A percentile compares a stretch with the other conserved stretches of the same genome.
Conservation (phyloP, 1,284 basidiomycete genomes). For the Irpex sp. region DNA sequence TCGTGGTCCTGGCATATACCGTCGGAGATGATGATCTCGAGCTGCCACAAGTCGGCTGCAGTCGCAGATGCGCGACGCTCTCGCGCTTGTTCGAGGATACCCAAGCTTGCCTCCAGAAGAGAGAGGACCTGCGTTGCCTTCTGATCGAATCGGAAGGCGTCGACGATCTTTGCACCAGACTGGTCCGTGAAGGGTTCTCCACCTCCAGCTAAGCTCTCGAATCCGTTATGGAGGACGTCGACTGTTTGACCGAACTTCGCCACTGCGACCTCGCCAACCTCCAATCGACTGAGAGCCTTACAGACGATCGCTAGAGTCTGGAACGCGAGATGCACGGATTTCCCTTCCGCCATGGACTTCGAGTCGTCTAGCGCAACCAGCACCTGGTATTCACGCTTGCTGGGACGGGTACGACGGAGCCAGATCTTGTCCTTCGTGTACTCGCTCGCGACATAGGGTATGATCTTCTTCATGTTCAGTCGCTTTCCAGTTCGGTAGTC, state of each 20-base stretch:
- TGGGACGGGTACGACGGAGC: constrained; percentile 92
- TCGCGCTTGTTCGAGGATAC: constrained; percentile 73
- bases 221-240: constrained; percentile 88
- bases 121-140: constrained; percentile 86
- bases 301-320: constrained; percentile 92
- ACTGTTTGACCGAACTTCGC: constrained; percentile 89
- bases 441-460: constrained; percentile 97
- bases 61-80: constrained; percentile 59
- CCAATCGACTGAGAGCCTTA: constrained; percentile 87
- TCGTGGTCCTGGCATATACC: constrained; percentile 98
- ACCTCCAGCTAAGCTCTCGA: constrained; percentile 40
- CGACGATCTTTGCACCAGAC: constrained; percentile 78
- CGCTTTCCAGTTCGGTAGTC: constrained; percentile 98
- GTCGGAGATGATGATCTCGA: constrained; percentile 98
- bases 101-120: constrained; percentile 82
- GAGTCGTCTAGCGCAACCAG: constrained; percentile 96
- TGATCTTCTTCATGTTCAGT: constrained; percentile 99
- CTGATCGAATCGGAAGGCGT: constrained; percentile 89
- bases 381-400: constrained; percentile 94
- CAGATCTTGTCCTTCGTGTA: constrained; percentile 99
- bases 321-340: constrained; percentile 92
- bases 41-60: constrained; percentile 90
- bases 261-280: constrained; percentile 92
- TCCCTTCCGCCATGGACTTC: constrained; percentile 93
- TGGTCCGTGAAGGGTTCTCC: constrained; percentile 67